These are phyloP conservation scores for Oryza meridionalis DNA, from an alignment of 176 grass and related monocot genomes.

Conservation along the genomic window DNA sequence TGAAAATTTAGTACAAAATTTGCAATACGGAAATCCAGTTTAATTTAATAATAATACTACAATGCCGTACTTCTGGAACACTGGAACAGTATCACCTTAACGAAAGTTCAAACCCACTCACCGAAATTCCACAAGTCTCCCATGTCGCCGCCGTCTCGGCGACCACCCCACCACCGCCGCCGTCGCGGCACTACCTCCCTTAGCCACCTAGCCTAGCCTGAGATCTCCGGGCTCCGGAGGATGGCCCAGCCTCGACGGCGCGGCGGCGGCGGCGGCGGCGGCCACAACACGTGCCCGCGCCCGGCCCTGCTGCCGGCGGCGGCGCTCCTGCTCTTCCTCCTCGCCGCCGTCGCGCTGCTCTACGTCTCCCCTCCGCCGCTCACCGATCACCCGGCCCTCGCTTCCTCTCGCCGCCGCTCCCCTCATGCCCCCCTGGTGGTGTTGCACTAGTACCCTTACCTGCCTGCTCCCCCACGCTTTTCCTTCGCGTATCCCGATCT, in stretches of 20 bases:
- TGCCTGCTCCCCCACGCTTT: neutral
- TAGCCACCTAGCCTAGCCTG: constrained; percentile 19
- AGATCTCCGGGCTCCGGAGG: constrained; percentile 27
- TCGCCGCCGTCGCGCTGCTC: constrained; percentile 58
- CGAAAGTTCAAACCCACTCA: constrained; percentile 32
- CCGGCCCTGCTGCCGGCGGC: constrained; percentile 41
- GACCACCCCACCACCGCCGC: constrained; percentile 23
- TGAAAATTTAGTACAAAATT: neutral
- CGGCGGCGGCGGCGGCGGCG: constrained; percentile 14
- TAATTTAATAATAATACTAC: neutral
- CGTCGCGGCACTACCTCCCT: neutral
- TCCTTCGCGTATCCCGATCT: constrained; percentile 21
- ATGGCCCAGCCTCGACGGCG: constrained; percentile 73
- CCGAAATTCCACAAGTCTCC: constrained; percentile 8
- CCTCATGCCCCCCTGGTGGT: constrained; percentile 53
- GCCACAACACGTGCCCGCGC: constrained; percentile 49
- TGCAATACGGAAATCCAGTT: neutral
- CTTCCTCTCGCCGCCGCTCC: constrained; percentile 38
- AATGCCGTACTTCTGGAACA: constrained; percentile 11
- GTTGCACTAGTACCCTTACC: constrained; percentile 27
- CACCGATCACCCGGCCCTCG: constrained; percentile 60
- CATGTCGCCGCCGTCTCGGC: constrained; percentile 29
- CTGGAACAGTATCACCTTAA: neutral
- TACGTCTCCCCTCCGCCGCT: constrained; percentile 69
- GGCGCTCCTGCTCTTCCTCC: constrained; percentile 64